Conservation (phyloP, 2,329 filamentous ascomycete genomes). For the Venturia aucupariae region DNA sequence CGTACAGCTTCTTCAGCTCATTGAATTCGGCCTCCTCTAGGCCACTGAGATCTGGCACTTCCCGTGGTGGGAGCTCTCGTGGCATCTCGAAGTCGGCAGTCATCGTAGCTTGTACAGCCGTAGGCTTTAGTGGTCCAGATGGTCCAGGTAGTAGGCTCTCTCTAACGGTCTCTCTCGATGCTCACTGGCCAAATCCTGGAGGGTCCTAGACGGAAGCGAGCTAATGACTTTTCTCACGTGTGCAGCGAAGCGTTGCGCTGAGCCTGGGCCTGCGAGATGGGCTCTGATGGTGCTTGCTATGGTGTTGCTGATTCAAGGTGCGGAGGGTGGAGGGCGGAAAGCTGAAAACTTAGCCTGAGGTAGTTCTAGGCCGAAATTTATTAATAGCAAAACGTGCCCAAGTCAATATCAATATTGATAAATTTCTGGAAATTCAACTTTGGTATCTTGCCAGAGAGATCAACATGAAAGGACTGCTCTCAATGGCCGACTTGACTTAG, state of each 20-base stretch:
- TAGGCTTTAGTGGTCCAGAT: neutral
- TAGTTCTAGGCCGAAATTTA: neutral
- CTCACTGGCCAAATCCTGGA: neutral
- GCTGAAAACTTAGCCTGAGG: neutral
- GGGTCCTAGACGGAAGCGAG: neutral
- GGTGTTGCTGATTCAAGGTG: neutral
- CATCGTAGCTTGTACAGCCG: neutral
- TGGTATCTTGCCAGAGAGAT: no score
- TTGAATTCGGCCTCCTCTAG: conserved; percentile 63
- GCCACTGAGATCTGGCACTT: conserved; percentile 7
- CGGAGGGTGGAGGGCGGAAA: neutral
- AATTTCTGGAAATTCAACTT: no score
- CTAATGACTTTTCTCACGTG: neutral
- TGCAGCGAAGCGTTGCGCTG: neutral
- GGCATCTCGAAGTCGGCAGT: conserved; percentile 10
- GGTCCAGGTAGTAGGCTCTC: neutral
- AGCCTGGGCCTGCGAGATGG: neutral
- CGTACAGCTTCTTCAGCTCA: conserved; percentile 69
- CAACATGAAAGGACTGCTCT: neutral
- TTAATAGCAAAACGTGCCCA: neutral
- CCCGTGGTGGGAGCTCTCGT: conserved; percentile 1
- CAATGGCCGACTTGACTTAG: neutral
- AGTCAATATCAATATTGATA: no score
- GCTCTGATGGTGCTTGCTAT: neutral
- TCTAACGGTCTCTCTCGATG: neutral